Evolutionary conservation across 768 basidiomycete genomes (phyloP), one percentile per base, ranked within the genome.

Genomic region (Phaeotremella skinneri): DNA sequence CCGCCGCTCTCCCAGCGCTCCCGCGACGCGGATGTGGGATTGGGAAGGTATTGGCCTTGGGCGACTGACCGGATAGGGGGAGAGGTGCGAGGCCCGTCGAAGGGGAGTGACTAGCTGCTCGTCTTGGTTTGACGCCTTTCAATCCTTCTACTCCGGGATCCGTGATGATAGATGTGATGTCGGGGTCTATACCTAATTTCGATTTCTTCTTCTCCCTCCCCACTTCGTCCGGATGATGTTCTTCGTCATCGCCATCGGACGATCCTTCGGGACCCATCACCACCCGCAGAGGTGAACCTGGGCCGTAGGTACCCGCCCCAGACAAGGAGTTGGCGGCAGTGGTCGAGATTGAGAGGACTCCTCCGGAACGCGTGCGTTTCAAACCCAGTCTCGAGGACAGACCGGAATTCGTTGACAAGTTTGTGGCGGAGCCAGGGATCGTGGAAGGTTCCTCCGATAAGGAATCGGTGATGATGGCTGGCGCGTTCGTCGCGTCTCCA

Each of bases 331-430:
- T 59, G 9, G 60, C 48, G 2, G 54, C 14, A 6, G 27, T 25
- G 1, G 67, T 64, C 3, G 57, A 59, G 21, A 68, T 56, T 17
- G 58, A 43, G 9, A 60, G 26, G 9, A 37, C 17, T 23, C 67
- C 67, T 5, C 49, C 45, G 25, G 59, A 62, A 39, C 67, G 48
- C 9, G 67, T 68, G 27, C 67, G 54, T 32, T 68, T 68, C 53
- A 68, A 29, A 11, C 57, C 49, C 21, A 43, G 34, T 23, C 31
- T 3, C 4, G 45, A 20, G 21, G 52, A 32, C 37, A 43, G 25
- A 4, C 61, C 55, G 3, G 58, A 29, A 16, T 43, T 52, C 45
- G 49, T 55, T 47, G 49, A 32, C 2, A 34, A 42, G 30, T 20
- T 48, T 9, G 55, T 55, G 20, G 54, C 50, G 9, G 55, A 48